Conservation (phyloP, 2,329 filamentous ascomycete species). For the Pseudopithomyces chartarum region DNA sequence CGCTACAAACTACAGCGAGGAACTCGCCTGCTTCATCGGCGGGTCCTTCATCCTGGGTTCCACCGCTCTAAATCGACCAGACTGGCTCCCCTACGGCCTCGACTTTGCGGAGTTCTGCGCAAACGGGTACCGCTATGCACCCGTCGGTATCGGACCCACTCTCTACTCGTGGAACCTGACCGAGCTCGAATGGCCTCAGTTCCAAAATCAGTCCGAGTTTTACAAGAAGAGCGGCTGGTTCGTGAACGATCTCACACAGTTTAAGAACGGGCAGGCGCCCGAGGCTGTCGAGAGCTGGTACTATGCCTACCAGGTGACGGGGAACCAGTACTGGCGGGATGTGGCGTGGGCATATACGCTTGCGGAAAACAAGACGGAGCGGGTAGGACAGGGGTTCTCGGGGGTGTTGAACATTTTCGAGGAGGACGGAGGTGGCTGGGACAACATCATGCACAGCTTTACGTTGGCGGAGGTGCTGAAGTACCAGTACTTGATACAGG, state of each 20-base stretch:
- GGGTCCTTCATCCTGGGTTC: constrained; percentile 40
- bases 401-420: constrained; percentile 68
- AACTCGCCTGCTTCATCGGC: constrained; percentile 37
- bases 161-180: constrained; percentile 30
- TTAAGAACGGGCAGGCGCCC: constrained; percentile 17
- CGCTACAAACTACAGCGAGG: constrained; percentile 27
- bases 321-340: constrained; percentile 54
- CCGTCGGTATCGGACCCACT: constrained; percentile 33
- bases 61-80: constrained; percentile 27
- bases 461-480: constrained; percentile 84
- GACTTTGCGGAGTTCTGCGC: constrained; percentile 29
- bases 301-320: constrained; percentile 80
- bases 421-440: constrained; percentile 60
- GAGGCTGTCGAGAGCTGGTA: constrained; percentile 55
- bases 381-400: constrained; percentile 67
- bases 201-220: constrained; percentile 14
- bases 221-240: constrained; percentile 21
- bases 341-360: constrained; percentile 54
- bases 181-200: constrained; percentile 13
- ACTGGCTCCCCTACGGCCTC: constrained; percentile 35
- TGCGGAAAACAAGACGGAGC: constrained; percentile 65
- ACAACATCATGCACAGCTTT: constrained; percentile 79
- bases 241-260: constrained; percentile 16
- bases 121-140: constrained; percentile 21
- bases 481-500: constrained; percentile 74